Evolutionary conservation across 768 basidiomycete genomes (phyloP), one percentile per base, ranked within the genome.

Genomic region (Tylopilus cervinicoccineus): DNA sequence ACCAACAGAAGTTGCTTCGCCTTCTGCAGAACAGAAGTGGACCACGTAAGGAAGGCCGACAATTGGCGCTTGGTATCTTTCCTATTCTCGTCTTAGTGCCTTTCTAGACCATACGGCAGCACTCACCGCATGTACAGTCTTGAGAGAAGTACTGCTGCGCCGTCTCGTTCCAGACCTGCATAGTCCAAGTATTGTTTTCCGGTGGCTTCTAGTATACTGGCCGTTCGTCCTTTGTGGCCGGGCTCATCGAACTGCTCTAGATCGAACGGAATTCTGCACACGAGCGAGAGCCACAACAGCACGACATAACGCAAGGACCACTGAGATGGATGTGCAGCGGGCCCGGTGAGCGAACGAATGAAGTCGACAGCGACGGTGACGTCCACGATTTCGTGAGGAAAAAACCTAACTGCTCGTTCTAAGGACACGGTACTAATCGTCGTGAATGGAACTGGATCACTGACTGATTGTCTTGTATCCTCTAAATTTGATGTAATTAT

Each of bases 211-310:
- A 94, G 69, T 5, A 64, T 63, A 16, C 59, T 55, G 0, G 83
- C 80, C 1, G 87, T 88, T 38, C 74, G 64, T 11, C 81, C 78
- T 20, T 61, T 56, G n/a, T 70, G 63, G 3, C 73, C 74, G 10
- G 56, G 60, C 48, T 86, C 84, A 59, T 93, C 91, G 45, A 96
- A 91, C 57, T 91, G 88, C 26, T 81, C 76, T 32, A 99, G 72
- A 61, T 90, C 84, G 65, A 99, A 99, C 0, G 96, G 96, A 16
- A 97, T 84, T 72, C 89, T 91, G 71, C 88, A 87, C 40, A 96
- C 86, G 20, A 99, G 78, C 19, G 90, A 88, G n/a, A 98, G 76
- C 95, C 95, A 98, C 11, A 96, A 73, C 9, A 99, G 74, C 22
- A 90, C 72, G 26, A 88, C 76, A 61, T 94, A 93, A 51, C 92